These are phyloP conservation scores for Dianthus caryophyllus DNA, from an alignment of 148 eudicot species.

Conservation along the genomic window DNA sequence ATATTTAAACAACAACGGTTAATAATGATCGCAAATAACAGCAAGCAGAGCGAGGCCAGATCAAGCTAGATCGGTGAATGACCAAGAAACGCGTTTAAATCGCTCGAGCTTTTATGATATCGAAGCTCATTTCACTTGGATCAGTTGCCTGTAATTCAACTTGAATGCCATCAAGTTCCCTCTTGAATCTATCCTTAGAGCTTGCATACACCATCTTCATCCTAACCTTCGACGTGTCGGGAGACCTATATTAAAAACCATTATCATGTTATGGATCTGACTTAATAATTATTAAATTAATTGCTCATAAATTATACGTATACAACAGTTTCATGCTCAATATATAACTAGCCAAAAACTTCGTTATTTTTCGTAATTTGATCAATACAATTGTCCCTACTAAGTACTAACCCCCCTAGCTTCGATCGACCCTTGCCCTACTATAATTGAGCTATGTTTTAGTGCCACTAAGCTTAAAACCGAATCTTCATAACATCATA, in stretches of 20 bases:
- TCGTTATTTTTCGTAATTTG: too few species aligned
- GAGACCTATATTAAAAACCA: constrained; percentile 29
- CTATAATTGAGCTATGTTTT: too few species aligned
- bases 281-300: too few species aligned
- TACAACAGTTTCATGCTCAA: too few species aligned
- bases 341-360: too few species aligned
- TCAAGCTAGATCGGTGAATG: neutral
- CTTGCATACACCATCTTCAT: constrained; percentile 40
- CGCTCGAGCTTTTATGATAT: constrained; percentile 34
- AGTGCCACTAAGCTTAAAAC: too few species aligned
- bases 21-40: neutral
- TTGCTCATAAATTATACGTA: too few species aligned
- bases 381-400: too few species aligned
- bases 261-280: too few species aligned
- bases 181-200: constrained; percentile 28
- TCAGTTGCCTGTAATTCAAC: constrained; percentile 38
- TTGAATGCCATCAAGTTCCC: constrained; percentile 30
- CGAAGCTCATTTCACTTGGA: constrained; percentile 31
- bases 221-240: constrained; percentile 35
- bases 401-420: too few species aligned
- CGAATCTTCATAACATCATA: too few species aligned
- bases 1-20: neutral
- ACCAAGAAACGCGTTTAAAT: constrained; percentile 5
- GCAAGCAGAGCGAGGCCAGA: constrained; percentile 1
- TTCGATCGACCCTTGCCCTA: too few species aligned